Evolutionary conservation across 2,329 filamentous ascomycete species (phyloP), one percentile per base, ranked within the genome.

Genomic region (Neonectria ditissima): DNA sequence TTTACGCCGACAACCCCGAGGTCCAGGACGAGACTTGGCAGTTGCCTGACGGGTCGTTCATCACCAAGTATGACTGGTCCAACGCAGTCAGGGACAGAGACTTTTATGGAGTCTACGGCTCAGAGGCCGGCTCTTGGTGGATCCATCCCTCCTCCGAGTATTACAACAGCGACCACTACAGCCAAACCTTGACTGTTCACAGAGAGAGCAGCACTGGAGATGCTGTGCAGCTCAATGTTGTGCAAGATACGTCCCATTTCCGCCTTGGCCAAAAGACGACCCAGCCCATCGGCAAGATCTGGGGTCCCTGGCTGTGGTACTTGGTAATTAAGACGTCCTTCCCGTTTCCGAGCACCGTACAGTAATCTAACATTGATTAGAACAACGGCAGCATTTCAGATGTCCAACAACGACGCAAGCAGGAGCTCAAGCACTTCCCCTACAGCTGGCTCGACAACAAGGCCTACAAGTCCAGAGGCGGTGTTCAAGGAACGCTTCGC

Each of bases 21-120:
- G 53, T 65, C 3, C 62, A 65, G 16, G 62, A 65, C n/a, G 62
- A 65, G 28, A 65, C 62, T 24, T 65, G 62, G 62, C 53, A 62
- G 24, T 32, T 56, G 4, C 24, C 52, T 10, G 53, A 65, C 37
- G 62, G 62, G 1, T 57, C 62, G 6, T 65, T 22, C 39, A 53
- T 65, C 52, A 65, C 62, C 9, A 65, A 65, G 39, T 65, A 65
- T 24, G 62, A 65, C 45, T 65, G 62, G 62, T 65, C 62, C 3
- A 62, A 65, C 32, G 58, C 62, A 7, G 62, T 65, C 14, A 56
- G 62, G n/a, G 58, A 65, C 10, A 59, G 62, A 41, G 62, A 62
- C 30, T 65, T 65, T 22, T 65, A 65, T n/a, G 62, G 62, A 8
- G 41, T 65, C 16, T 65, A 65, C 20, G 62, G 62, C n/a, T 48